Evolutionary conservation across 805 yeast species (phyloP), one percentile per base, ranked within the genome.

Genomic region (Schizosaccharomyces japonicus): DNA sequence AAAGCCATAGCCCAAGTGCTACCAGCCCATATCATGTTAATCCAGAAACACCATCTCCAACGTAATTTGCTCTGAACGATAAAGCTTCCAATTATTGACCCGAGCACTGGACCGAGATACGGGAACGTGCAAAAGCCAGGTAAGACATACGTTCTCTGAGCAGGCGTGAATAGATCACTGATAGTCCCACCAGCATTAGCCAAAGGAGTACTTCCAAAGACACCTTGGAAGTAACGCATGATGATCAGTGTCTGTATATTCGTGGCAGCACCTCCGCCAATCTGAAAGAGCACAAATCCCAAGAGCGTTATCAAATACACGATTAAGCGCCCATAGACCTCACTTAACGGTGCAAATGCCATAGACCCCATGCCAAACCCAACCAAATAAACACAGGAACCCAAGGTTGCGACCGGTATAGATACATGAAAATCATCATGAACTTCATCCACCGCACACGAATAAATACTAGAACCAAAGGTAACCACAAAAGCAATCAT

Each of bases 121-220:
- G 44, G 30, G 52, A 45, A 33, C 52, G 48, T 15, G 52, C 51
- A 44, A 50, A 56, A 17, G 52, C 21, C 10, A 19, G 53, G 54
- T 34, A 52, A 50, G 13, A 49, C 52, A 23, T 45, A 52, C 4
- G 54, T 49, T 21, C 51, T 49, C 29, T 45, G 52, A 40, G 48
- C n/a, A 15, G 50, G 51, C 26, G 49, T 47, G 23, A 84, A 80
- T 45, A 81, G 61, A 63, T 80, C 93, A 50, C 75, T 65, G 53
- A 81, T 72, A 13, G 85, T 72, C 52, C 92, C 93, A 50, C 85
- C 87, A n/a, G 83, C 92, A 53, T 80, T 72, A 3, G 93, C 78
- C 58, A 82, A 67, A 0, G 90, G 83, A 2, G 93, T 92, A 1
- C 87, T 76, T 1, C 85, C 80, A 47, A 79, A 68, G 27, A 77